phyloP scores from a whole-genome alignment of 2,329 filamentous ascomycete species.

The Epichloe amarillans region DNA sequence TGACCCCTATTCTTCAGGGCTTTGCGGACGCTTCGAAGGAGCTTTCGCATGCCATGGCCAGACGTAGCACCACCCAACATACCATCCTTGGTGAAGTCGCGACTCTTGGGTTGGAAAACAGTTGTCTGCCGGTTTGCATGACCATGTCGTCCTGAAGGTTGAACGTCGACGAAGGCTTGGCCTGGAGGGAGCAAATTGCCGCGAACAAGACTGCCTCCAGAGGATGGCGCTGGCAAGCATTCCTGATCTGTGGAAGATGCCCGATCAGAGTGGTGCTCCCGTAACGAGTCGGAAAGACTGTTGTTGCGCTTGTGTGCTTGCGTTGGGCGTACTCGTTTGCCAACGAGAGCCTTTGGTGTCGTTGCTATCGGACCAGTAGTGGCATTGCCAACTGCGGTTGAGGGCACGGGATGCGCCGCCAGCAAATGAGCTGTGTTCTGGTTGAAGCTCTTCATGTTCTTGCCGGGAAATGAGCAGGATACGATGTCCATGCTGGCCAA shows the following conservation, averaged over 20 bases:
- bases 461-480: constrained; percentile 50
- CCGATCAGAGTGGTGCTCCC: constrained; percentile 49
- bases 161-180: constrained; percentile 64
- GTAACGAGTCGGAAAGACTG: constrained; percentile 73
- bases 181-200: constrained; percentile 74
- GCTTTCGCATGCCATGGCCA: constrained; percentile 66
- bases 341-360: constrained; percentile 43
- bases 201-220: constrained; percentile 73
- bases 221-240: constrained; percentile 48
- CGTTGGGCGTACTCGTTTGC: constrained; percentile 44
- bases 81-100: constrained; percentile 29
- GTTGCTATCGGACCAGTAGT: constrained; percentile 38
- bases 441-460: constrained; percentile 28
- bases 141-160: constrained; percentile 35
- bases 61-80: constrained; percentile 47
- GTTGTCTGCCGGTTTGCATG: constrained; percentile 39
- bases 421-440: constrained; percentile 28
- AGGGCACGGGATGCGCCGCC: constrained; percentile 42
- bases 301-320: constrained; percentile 68
- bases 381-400: constrained; percentile 33
- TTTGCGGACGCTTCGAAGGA: constrained; percentile 75
- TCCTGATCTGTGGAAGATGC: constrained; percentile 40
- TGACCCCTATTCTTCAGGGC: constrained; percentile 54
- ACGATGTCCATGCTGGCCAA: constrained; percentile 46
- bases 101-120: constrained; percentile 29